Conservation (phyloP, 2,329 filamentous ascomycete species). For the Pseudogymnoascus sp. region DNA sequence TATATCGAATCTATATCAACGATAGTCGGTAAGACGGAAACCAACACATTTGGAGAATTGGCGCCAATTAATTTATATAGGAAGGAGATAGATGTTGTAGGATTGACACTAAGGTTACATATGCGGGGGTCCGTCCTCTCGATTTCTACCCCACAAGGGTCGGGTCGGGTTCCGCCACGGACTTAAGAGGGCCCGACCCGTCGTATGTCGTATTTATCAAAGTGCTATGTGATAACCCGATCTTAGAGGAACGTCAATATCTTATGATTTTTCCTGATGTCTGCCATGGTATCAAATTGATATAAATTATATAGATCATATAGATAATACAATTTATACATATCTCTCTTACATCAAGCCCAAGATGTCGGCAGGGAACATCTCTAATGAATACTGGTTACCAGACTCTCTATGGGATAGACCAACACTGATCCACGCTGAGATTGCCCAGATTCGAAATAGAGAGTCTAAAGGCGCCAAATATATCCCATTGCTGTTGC, state of each 20-base stretch:
- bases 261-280: background rate
- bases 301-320: background rate
- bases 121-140: background rate
- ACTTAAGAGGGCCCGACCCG: background rate
- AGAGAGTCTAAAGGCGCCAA: background rate
- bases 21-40: background rate
- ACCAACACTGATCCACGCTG: background rate
- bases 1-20: background rate
- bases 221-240: background rate
- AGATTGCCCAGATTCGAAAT: background rate
- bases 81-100: background rate
- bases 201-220: background rate
- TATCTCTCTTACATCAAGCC: background rate
- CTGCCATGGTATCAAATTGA: background rate
- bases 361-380: background rate
- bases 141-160: background rate
- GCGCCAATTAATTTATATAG: background rate
- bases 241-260: background rate
- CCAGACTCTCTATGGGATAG: background rate
- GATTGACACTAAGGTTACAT: constrained; percentile 4
- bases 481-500: background rate
- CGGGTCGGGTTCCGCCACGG: background rate
- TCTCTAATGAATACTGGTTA: background rate
- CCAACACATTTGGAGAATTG: background rate
- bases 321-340: background rate